Evolutionary conservation across 2,329 filamentous ascomycete genomes (phyloP), one percentile per base, ranked within the genome.

Genomic region (Helotiales sp.): DNA sequence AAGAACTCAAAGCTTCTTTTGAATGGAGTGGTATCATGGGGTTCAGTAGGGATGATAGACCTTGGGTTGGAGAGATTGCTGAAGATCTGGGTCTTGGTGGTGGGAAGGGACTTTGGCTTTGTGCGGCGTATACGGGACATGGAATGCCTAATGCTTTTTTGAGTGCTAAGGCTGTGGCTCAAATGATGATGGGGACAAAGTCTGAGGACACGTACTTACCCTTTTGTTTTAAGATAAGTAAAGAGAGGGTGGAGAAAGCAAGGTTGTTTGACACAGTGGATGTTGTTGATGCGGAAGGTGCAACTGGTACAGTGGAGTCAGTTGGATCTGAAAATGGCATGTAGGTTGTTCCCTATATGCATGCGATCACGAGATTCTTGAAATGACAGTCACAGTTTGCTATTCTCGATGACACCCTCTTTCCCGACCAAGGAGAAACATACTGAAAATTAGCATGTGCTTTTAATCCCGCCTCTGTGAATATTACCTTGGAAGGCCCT

Each of bases 1-100:
- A 70, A n/a, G 78, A 81, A 63, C 69, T 83, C 31, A 59, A 75
- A 49, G 79, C 80, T 2, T 73, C 71, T 3, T 71, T 74, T 48
- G 73, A 82, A 69, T 93, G 90, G 90, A 90, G 87, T 1, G 90
- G 90, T 0, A 88, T 92, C 64, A 93, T 92, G 89, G 89, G 87
- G 0, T 92, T 85, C 71, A 85, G 83, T 29, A 76, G 84, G 6
- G 90, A 93, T 69, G 76, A 80, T 0, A 72, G 80, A 51, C 88
- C 90, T 0, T 92, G 86, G 85, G 86, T 93, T 2, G 90, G 89
- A 0, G 72, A 75, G 9, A 81, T 92, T n/a, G 85, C 86, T 0
- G 73, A 73, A 33, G 66, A 70, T 5, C 63, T 81, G 24, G 73
- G 81, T 5, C 81, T 80, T n/a, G 73, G 81, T 6, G 83, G 79